Conservation (phyloP, 2,329 filamentous ascomycete genomes). For the Aspergillus transmontanensis region DNA sequence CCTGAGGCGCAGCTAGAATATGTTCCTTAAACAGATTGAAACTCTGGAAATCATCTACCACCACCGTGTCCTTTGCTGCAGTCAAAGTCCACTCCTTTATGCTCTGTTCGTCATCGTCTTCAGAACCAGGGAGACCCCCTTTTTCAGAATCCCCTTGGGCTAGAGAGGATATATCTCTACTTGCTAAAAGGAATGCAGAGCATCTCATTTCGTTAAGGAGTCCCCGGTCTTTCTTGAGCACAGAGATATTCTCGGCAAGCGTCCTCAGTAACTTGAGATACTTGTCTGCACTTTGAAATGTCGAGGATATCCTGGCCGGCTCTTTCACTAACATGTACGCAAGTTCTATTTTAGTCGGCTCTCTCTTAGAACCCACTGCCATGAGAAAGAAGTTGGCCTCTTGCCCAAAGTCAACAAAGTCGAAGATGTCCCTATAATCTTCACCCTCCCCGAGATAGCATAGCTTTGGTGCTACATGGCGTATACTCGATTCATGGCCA, state of each 20-base stretch:
- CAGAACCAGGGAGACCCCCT: constrained; percentile 24
- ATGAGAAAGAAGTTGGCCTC: constrained; percentile 87
- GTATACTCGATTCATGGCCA: constrained; percentile 50
- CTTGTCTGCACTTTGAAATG: constrained; percentile 78
- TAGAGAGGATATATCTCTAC: constrained; percentile 65
- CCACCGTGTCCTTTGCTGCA: constrained; percentile 69
- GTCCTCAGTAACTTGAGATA: constrained; percentile 82
- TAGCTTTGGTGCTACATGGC: constrained; percentile 67
- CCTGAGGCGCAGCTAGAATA: constrained; percentile 84
- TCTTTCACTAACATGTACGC: constrained; percentile 81
- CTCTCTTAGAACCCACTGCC: constrained; percentile 85
- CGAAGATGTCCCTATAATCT: constrained; percentile 86
- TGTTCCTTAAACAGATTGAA: constrained; percentile 85
- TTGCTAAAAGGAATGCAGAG: constrained; percentile 79
- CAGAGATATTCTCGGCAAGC: constrained; percentile 71
- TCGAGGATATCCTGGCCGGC: constrained; percentile 77
- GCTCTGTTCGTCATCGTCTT: constrained; percentile 61
- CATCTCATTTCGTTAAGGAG: constrained; percentile 75
- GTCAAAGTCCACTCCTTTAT: constrained; percentile 80
- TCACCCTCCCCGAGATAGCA: constrained; percentile 77
- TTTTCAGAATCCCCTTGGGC: constrained; percentile 21
- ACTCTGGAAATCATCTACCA: constrained; percentile 85
- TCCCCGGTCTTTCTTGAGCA: constrained; percentile 75
- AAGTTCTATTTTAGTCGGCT: constrained; percentile 85
- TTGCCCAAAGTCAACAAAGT: constrained; percentile 91